Evolutionary conservation across 345 rosid species (phyloP).

Genomic region (Citrus glauca): DNA sequence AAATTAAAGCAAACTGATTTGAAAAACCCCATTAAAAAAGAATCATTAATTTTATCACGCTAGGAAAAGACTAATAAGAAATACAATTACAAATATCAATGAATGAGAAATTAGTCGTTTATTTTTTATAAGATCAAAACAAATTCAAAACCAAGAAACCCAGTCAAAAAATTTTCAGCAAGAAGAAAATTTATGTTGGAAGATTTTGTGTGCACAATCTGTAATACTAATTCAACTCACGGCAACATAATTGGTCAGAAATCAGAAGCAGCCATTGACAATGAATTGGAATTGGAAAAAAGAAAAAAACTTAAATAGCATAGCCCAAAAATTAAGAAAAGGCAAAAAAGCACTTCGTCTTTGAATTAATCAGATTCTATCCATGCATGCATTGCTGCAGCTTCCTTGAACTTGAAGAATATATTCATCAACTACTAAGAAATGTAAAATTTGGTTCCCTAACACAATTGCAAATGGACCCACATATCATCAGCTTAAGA

Average conservation of each 20-base stretch:
- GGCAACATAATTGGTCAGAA: not conserved
- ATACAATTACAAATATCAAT: not conserved
- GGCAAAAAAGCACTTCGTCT: not conserved
- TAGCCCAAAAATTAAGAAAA: not conserved
- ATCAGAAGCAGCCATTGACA: slow-evolving; percentile 1
- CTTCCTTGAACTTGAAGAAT: not conserved
- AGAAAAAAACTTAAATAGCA: not conserved
- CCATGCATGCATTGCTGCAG: not conserved
- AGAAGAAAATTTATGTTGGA: not conserved
- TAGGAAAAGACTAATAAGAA: not conserved
- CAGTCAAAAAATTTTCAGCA: not conserved
- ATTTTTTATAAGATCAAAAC: not conserved
- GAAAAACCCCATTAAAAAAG: not conserved
- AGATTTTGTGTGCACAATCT: not conserved
- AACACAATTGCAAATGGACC: slow-evolving; percentile 3
- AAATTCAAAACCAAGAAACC: not conserved
- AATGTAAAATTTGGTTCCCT: not conserved
- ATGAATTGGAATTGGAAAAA: not conserved
- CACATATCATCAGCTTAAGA: not conserved
- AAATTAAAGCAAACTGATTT: too few relatives aligned
- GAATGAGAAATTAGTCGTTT: too few relatives aligned
- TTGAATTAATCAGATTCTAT: not conserved
- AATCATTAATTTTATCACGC: not conserved
- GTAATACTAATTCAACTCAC: not conserved
- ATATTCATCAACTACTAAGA: not conserved